Evolutionary conservation across 441 rosid species (phyloP).

Genomic region (Corymbia citriodora): DNA sequence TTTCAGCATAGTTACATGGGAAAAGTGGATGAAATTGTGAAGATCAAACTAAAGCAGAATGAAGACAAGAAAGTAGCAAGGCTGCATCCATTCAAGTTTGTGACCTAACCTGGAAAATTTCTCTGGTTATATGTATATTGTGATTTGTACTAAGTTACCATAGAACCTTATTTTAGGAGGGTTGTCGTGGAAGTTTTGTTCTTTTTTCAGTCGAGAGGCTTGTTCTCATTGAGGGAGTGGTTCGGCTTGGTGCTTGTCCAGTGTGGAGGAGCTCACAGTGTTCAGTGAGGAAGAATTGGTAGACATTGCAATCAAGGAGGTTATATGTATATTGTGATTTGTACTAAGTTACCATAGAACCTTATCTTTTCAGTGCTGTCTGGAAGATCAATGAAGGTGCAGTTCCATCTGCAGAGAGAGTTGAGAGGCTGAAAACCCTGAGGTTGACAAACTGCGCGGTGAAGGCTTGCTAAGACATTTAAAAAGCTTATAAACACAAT

Average conservation of each 20-base stretch:
- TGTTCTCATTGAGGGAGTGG: too few relatives aligned
- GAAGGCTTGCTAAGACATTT: constrained; percentile 47
- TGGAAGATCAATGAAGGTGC: constrained; percentile 25
- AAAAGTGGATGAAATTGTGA: constrained; percentile 57
- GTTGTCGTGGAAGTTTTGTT: too few relatives aligned
- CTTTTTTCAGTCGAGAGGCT: too few relatives aligned
- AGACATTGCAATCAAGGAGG: too few relatives aligned
- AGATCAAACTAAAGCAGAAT: constrained; percentile 72
- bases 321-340: not conserved
- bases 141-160: not conserved
- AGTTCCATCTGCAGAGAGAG: constrained; percentile 24
- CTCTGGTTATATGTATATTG: constrained; percentile 1
- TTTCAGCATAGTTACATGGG: constrained; percentile 39
- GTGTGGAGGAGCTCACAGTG: too few relatives aligned
- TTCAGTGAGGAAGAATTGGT: too few relatives aligned
- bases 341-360: not conserved
- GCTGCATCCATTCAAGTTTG: constrained; percentile 68
- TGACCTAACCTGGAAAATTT: constrained; percentile 4
- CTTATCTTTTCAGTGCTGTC: constrained; percentile 20
- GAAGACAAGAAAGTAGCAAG: constrained; percentile 55
- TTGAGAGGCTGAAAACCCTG: constrained; percentile 50
- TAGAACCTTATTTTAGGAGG: too few relatives aligned
- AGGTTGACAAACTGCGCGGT: constrained; percentile 37
- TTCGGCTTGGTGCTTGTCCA: too few relatives aligned
- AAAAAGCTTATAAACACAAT: constrained; percentile 38